A percentile compares a stretch with the other conserved stretches of the same genome.
These are phyloP conservation scores for Ettlia oleoabundans DNA, from an alignment of 139 green algal genomes.

Conservation along the genomic window DNA sequence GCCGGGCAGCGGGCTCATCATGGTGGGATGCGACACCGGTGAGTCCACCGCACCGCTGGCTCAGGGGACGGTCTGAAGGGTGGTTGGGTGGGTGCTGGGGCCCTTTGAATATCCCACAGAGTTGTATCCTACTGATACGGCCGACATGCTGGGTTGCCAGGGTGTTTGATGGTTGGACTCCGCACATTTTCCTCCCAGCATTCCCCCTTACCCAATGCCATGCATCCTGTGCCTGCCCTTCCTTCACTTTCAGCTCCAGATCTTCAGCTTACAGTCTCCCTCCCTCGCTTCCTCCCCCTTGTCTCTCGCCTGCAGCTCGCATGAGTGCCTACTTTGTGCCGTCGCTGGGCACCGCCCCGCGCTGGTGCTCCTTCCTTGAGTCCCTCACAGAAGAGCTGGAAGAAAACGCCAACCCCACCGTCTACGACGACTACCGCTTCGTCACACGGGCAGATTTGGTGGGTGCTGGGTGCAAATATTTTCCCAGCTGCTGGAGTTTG, in stretches of 20 bases:
- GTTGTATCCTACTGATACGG: no score
- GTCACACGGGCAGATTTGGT: constrained; percentile 59
- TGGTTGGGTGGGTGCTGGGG: neutral
- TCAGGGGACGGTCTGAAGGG: neutral
- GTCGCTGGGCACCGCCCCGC: constrained; percentile 87
- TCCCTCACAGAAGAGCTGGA: constrained; percentile 97
- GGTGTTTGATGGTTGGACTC: no score
- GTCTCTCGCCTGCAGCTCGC: constrained; percentile 26
- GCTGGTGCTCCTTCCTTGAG: constrained; percentile 97
- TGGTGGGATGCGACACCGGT: constrained; percentile 72
- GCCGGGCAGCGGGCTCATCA: constrained; percentile 67
- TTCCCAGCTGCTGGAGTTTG: no score
- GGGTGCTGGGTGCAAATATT: neutral
- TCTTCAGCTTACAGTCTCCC: neutral
- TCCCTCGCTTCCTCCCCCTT: no score
- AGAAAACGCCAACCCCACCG: constrained; percentile 70
- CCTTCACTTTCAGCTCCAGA: neutral
- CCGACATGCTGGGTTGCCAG: no score
- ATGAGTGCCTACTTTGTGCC: constrained; percentile 89
- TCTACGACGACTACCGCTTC: constrained; percentile 98
- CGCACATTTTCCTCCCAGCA: no score
- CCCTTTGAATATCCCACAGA: no score
- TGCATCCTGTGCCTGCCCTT: no score
- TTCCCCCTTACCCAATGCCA: no score
- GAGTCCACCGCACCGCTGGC: no score